A percentile compares a stretch with the other conserved stretches of the same genome.
Evolutionary conservation across 345 rosid species (phyloP).

Genomic region (Arabidopsis arenosa): DNA sequence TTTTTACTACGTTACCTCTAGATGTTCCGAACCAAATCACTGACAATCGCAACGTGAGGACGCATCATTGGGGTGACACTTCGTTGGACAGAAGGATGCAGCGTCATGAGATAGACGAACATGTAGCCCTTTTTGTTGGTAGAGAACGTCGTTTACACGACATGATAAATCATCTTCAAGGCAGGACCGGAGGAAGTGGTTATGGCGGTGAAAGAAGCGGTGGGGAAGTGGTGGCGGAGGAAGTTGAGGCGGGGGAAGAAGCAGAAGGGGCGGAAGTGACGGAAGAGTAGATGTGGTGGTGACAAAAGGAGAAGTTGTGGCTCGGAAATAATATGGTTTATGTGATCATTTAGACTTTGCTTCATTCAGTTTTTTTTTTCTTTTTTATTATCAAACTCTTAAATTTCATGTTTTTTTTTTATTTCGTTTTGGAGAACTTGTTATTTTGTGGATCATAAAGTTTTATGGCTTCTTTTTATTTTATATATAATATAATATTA

Average conservation of each 20-base stretch:
- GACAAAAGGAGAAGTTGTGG: background rate
- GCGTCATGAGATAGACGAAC: background rate
- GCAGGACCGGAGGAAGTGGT: too few relatives aligned
- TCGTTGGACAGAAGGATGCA: background rate
- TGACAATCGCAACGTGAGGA: too few relatives aligned
- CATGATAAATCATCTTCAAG: background rate
- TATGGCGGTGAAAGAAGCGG: background rate
- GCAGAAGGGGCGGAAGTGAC: background rate
- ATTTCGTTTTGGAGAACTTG: background rate
- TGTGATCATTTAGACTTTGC: background rate
- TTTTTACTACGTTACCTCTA: too few relatives aligned
- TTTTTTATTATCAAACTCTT: too few relatives aligned
- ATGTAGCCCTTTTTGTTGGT: too few relatives aligned
- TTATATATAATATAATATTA: background rate
- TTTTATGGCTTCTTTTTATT: background rate
- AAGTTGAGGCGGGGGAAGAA: background rate
- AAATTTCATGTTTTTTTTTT: too few relatives aligned
- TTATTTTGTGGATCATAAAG: background rate
- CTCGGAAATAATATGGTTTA: background rate
- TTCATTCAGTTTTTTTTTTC: background rate
- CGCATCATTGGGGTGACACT: background rate
- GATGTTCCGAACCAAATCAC: too few relatives aligned
- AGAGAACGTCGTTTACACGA: background rate
- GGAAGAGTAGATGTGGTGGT: background rate
- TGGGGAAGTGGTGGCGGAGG: background rate